These are phyloP conservation scores for Colletotrichum godetiae DNA, from an alignment of 2,329 filamentous ascomycete species.

Conservation along the genomic window DNA sequence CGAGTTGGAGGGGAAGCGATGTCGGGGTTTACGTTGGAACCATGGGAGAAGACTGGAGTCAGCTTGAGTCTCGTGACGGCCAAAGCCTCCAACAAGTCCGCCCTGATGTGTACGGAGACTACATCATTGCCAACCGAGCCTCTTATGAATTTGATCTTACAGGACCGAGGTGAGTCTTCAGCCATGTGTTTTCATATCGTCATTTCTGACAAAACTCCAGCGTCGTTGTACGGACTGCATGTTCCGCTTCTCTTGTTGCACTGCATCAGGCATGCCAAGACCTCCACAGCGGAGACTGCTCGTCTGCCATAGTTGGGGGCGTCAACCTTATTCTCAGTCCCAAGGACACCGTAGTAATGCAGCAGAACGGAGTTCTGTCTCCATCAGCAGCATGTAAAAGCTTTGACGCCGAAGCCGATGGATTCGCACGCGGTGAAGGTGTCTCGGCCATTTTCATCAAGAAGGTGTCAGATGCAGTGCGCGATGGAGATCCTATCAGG, in stretches of 20 bases:
- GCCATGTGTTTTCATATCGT: too few relatives aligned
- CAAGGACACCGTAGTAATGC: constrained; percentile 43
- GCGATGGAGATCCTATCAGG: constrained; percentile 56
- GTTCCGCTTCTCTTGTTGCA: constrained; percentile 49
- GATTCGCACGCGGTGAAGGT: constrained; percentile 64
- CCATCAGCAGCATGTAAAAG: constrained; percentile 45
- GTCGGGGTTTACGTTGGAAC: constrained; percentile 44
- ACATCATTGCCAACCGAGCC: constrained; percentile 45
- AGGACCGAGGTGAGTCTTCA: constrained; percentile 44
- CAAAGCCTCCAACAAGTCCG: constrained; percentile 37
- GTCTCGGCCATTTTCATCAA: constrained; percentile 58
- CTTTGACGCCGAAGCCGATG: constrained; percentile 58
- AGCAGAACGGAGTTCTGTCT: constrained; percentile 50
- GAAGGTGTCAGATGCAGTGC: constrained; percentile 55
- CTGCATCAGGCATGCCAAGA: constrained; percentile 51
- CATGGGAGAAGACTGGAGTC: constrained; percentile 44
- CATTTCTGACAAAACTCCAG: constrained; percentile 27
- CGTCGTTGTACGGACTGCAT: constrained; percentile 50
- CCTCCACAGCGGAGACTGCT: constrained; percentile 41
- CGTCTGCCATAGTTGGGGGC: constrained; percentile 49
- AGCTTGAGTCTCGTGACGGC: constrained; percentile 37
- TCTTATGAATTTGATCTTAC: constrained; percentile 47
- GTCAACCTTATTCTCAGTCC: constrained; percentile 50
- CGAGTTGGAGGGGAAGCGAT: constrained; percentile 39
- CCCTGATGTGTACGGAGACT: constrained; percentile 40